phyloP scores from a whole-genome alignment of 2,329 filamentous ascomycete species.

The Aspergillus piperis region DNA sequence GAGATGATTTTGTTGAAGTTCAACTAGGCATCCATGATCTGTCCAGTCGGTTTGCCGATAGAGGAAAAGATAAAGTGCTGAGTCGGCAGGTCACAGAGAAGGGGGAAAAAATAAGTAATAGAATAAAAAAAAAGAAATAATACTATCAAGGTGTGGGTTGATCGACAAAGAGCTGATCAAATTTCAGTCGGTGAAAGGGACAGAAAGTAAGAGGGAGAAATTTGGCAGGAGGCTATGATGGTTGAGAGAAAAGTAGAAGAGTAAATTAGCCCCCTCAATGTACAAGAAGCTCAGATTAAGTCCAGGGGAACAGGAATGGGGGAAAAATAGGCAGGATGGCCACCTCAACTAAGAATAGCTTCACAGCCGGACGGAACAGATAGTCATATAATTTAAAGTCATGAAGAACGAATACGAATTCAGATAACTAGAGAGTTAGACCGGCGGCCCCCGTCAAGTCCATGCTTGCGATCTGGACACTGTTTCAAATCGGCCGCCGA shows the following conservation, averaged over 20 bases:
- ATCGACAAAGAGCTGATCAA: background rate
- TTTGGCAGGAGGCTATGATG: background rate
- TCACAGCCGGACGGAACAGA: background rate
- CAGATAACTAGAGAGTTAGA: no score
- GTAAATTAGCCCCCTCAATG: background rate
- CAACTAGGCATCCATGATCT: slow-evolving; percentile 6
- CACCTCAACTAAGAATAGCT: slow-evolving; percentile 2
- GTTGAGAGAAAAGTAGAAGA: background rate
- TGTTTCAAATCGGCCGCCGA: slow-evolving; percentile 11
- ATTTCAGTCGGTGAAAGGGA: background rate
- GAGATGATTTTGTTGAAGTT: background rate
- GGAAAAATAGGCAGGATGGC: background rate
- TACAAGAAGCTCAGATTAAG: background rate
- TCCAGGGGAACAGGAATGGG: background rate
- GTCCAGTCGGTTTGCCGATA: background rate
- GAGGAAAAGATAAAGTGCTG: background rate
- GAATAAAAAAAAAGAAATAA: background rate
- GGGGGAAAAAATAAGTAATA: background rate
- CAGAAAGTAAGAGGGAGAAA: background rate
- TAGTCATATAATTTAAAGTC: no score
- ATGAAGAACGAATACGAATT: no score
- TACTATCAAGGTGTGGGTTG: background rate
- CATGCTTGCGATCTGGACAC: slow-evolving; percentile 10
- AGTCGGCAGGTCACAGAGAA: background rate
- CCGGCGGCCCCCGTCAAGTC: slow-evolving; percentile 1